Evolutionary conservation across 176 grass and related monocot genomes (phyloP).

Genomic region (Microstegium vimineum): DNA sequence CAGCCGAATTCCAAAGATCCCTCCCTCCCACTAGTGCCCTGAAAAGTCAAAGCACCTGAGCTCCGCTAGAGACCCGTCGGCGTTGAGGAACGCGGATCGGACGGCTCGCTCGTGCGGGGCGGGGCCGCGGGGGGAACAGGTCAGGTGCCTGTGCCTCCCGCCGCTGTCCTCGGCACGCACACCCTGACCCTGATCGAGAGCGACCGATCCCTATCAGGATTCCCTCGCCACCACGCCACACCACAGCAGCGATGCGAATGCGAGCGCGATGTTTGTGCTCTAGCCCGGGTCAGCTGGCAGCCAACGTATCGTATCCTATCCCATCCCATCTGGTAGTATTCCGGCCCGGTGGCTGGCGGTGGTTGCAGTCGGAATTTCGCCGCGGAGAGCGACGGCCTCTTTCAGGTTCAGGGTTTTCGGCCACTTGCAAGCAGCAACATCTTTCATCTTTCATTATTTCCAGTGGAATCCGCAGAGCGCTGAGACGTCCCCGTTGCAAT

Average conservation of each 20-base stretch:
- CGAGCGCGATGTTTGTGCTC: neutral
- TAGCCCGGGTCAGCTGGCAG: neutral
- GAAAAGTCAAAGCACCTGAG: slow-evolving; percentile 23
- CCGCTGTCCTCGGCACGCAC: neutral
- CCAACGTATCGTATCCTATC: neutral
- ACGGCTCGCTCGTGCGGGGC: slow-evolving; percentile 5
- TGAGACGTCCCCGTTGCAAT: neutral
- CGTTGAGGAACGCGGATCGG: neutral
- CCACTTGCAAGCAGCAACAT: neutral
- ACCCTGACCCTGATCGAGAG: neutral
- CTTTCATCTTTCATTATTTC: no score
- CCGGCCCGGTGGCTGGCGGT: neutral
- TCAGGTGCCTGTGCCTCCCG: neutral
- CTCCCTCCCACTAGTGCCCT: neutral
- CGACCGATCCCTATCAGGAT: neutral
- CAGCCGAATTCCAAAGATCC: neutral
- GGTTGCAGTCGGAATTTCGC: neutral
- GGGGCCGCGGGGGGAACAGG: no score
- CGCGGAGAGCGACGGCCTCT: neutral
- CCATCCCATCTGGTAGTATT: neutral
- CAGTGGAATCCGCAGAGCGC: neutral
- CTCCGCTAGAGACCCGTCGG: neutral
- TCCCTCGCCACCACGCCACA: slow-evolving; percentile 9
- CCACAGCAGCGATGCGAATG: neutral
- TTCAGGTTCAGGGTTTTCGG: neutral